Conservation (phyloP, 2,329 filamentous ascomycete species). For the Ophiostoma sp. region DNA sequence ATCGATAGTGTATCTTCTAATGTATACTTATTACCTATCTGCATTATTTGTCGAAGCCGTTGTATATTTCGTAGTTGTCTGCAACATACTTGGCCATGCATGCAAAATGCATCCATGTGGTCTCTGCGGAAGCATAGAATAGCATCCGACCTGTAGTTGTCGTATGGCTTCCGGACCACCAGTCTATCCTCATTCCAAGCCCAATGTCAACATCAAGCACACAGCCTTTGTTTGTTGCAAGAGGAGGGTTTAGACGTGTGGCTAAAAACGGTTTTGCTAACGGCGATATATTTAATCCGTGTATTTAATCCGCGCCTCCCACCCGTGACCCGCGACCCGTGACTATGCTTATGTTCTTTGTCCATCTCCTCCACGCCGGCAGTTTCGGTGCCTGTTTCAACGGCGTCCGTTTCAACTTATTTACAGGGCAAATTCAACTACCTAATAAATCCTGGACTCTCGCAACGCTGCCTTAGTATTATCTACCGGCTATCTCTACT, state of each 20-base stretch:
- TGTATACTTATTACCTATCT: too few relatives aligned
- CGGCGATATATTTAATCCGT: not conserved
- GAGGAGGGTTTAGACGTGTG: not conserved
- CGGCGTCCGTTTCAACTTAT: not conserved
- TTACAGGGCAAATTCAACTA: not conserved
- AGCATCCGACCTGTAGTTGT: too few relatives aligned
- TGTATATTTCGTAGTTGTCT: too few relatives aligned
- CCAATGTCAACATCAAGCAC: too few relatives aligned
- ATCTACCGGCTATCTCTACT: not conserved
- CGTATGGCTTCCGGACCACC: too few relatives aligned
- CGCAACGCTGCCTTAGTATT: not conserved
- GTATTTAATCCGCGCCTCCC: not conserved
- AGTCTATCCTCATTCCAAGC: too few relatives aligned
- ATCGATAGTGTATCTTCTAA: too few relatives aligned
- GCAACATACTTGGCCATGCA: too few relatives aligned
- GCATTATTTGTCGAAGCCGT: too few relatives aligned
- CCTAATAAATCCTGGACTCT: not conserved
- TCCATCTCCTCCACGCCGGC: too few relatives aligned
- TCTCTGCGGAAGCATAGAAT: too few relatives aligned
- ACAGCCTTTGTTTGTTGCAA: not conserved
- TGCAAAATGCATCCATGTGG: too few relatives aligned
- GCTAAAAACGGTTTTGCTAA: not conserved
- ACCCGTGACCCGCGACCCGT: constrained; percentile 8
- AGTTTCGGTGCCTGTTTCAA: not conserved
- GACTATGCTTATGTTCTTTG: not conserved